These are phyloP conservation scores for Sphaerulina populicola DNA, from an alignment of 2,329 filamentous ascomycete species.

Conservation along the genomic window DNA sequence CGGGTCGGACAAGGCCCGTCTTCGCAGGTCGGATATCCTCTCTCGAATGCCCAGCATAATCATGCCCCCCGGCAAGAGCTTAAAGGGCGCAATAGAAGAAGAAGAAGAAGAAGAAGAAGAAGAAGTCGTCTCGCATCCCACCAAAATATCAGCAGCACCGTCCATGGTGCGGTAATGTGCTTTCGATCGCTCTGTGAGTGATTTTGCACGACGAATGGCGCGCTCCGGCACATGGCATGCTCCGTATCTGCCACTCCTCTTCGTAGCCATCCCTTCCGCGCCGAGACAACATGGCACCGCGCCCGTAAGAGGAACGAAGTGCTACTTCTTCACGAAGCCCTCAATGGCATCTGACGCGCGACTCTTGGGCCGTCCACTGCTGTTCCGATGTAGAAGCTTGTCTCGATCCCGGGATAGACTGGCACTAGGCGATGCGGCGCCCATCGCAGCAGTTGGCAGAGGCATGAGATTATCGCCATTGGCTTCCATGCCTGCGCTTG, in stretches of 20 bases:
- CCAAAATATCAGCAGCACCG: conserved; percentile 13
- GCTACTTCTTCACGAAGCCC: conserved; percentile 29
- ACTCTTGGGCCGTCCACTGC: conserved; percentile 19
- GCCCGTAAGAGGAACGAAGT: conserved; percentile 14
- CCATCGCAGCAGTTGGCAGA: conserved; percentile 41
- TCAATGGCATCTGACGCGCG: conserved; percentile 27
- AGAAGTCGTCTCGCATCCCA: not conserved
- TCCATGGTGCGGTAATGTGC: conserved; percentile 13
- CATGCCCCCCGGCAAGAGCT: conserved; percentile 4
- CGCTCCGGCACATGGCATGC: conserved; percentile 1
- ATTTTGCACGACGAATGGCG: conserved; percentile 10
- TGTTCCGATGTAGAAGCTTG: conserved; percentile 25
- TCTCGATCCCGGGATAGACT: conserved; percentile 17
- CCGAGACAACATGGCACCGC: conserved; percentile 5
- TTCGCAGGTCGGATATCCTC: conserved; percentile 19
- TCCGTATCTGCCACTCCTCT: not conserved
- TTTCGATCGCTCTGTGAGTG: conserved; percentile 7
- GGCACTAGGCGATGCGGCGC: conserved; percentile 4
- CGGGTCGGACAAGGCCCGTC: conserved; percentile 22
- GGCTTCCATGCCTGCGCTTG: conserved; percentile 24
- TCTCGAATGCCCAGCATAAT: conserved; percentile 21
- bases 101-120: too few species aligned
- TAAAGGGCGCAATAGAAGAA: not conserved
- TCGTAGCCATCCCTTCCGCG: conserved; percentile 3
- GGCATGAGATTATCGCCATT: conserved; percentile 53